phyloP scores from a whole-genome alignment of 1,284 basidiomycete species.

The Ceratobasidium sp. region DNA sequence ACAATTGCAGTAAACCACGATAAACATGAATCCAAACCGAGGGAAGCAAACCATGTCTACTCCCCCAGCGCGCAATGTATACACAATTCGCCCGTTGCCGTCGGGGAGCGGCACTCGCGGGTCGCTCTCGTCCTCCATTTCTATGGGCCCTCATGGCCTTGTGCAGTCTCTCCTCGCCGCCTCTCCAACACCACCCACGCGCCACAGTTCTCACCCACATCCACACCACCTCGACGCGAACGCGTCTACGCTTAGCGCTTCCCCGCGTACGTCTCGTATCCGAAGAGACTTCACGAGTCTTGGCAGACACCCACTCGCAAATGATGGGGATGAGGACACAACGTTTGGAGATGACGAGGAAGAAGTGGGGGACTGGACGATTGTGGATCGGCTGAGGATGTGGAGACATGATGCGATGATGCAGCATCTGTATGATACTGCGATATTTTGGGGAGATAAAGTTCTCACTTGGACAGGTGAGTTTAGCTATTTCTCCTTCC shows the following conservation, averaged over 20 bases:
- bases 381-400: conserved; percentile 93
- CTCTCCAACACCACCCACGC: conserved; percentile 34
- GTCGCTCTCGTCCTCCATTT: conserved; percentile 30
- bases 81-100: conserved; percentile 32
- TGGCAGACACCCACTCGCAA: conserved; percentile 26
- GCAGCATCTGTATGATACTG: conserved; percentile 97
- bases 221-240: conserved; percentile 36
- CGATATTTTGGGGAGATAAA: conserved; percentile 98
- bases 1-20: background rate
- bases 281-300: conserved; percentile 32
- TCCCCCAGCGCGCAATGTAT: conserved; percentile 32
- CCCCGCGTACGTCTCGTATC: conserved; percentile 28
- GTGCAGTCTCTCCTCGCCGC: conserved; percentile 23
- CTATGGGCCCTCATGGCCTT: conserved; percentile 36
- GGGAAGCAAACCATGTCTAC: conserved; percentile 34
- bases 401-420: conserved; percentile 98
- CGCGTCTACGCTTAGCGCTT: conserved; percentile 34
- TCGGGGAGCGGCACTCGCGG: conserved; percentile 22
- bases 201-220: too few species aligned
- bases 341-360: conserved; percentile 64
- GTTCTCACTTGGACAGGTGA: conserved; percentile 92
- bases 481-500: too few species aligned
- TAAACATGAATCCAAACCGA: conserved; percentile 3
- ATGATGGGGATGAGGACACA: conserved; percentile 57
- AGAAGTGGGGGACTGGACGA: conserved; percentile 69